Evolutionary conservation across 2,329 filamentous ascomycete species (phyloP).

Genomic region (Apiospora pterosperma): DNA sequence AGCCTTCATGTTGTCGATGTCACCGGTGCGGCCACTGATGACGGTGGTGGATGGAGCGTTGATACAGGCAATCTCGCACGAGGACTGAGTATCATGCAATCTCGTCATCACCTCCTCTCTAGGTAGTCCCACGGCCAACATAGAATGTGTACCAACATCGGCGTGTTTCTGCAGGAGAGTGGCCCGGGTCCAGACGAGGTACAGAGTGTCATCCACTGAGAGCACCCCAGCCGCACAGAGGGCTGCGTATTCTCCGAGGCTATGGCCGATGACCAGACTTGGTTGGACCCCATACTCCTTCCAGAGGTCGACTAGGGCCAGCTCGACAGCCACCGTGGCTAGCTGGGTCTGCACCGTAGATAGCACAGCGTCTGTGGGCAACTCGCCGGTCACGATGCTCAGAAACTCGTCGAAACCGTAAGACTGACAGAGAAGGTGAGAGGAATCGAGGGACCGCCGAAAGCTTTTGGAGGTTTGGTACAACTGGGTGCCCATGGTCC

Average conservation of each 20-base stretch:
- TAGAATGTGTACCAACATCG: not conserved
- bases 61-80: not conserved
- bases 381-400: not conserved
- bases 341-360: slow-evolving; percentile 1
- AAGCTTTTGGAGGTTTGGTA: not conserved
- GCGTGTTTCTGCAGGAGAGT: not conserved
- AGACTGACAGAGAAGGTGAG: not conserved
- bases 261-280: not conserved
- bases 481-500: not conserved
- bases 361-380: not conserved
- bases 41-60: not conserved
- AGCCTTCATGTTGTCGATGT: no score
- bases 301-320: not conserved
- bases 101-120: not conserved
- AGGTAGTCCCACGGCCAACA: not conserved
- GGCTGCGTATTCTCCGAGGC: not conserved
- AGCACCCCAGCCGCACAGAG: not conserved
- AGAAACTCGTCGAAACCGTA: not conserved
- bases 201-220: not conserved
- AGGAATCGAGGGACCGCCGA: not conserved
- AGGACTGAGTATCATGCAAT: no score
- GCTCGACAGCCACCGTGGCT: not conserved
- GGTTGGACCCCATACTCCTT: not conserved
- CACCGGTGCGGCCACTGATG: no score
- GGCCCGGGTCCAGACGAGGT: not conserved